Percentiles rank a stretch among this genome's conserved stretches.
Evolutionary conservation across 179 eudicot species (phyloP).

Genomic region (Heliamphora pulchella): DNA sequence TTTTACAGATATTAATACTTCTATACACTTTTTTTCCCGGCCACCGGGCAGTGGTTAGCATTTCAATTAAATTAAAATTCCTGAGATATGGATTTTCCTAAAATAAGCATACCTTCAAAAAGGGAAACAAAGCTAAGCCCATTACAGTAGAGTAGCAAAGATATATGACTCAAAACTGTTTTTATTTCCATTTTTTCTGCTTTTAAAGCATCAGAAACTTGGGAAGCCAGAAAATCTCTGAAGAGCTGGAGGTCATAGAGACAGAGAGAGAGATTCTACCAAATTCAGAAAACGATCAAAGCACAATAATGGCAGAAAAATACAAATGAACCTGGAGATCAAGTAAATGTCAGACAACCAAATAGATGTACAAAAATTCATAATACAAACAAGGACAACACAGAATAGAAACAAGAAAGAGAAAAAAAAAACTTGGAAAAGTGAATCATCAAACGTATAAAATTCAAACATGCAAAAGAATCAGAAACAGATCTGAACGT

Average conservation of each 20-base stretch:
- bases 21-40: too few species aligned
- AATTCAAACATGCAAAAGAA: conserved; percentile 7
- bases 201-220: background rate
- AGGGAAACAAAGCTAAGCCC: background rate
- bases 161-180: background rate
- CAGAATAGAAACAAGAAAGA: background rate
- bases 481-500: conserved; percentile 16
- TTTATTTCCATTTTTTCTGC: background rate
- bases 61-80: too few species aligned
- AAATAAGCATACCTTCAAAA: background rate
- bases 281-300: background rate
- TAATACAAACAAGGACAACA: background rate
- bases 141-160: too few species aligned
- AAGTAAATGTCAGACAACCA: background rate
- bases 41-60: too few species aligned
- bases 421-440: background rate
- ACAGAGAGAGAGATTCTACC: background rate
- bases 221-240: background rate
- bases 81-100: background rate
- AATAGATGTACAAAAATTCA: background rate
- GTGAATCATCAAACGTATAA: background rate
- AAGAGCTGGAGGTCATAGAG: background rate
- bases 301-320: background rate
- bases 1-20: too few species aligned
- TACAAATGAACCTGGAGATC: background rate